Conservation (phyloP, 2,329 filamentous ascomycete genomes). For the Hymenoscyphus fructigenus region DNA sequence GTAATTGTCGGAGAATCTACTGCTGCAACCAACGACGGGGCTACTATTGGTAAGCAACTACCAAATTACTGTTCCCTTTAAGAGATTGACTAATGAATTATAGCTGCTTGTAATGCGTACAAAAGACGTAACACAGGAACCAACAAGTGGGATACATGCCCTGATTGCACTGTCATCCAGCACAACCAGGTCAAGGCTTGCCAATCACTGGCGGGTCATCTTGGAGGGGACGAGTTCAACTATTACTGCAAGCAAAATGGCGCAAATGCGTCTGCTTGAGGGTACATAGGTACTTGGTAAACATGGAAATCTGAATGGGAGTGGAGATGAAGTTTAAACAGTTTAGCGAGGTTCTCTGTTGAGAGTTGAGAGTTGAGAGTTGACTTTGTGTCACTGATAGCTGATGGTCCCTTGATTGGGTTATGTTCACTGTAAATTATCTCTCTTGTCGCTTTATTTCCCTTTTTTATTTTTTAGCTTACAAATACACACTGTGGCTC, state of each 20-base stretch:
- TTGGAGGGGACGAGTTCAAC: constrained; percentile 10
- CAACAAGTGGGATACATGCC: constrained; percentile 22
- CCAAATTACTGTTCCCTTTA: not conserved
- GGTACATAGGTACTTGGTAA: not conserved
- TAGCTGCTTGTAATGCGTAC: constrained; percentile 19
- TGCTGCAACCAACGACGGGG: not conserved
- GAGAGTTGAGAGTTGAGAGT: too few relatives aligned
- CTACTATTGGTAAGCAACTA: not conserved
- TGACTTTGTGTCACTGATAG: too few relatives aligned
- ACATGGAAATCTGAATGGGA: not conserved
- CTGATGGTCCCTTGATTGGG: too few relatives aligned
- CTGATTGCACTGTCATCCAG: constrained; percentile 20
- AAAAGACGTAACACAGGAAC: constrained; percentile 15
- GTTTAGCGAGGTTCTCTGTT: too few relatives aligned
- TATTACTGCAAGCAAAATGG: constrained; percentile 19
- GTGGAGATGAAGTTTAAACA: not conserved
- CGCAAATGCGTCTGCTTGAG: constrained; percentile 1
- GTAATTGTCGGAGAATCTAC: not conserved
- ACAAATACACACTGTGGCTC: too few relatives aligned
- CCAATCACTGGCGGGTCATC: not conserved
- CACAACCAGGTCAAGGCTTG: not conserved
- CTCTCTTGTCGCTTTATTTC: too few relatives aligned
- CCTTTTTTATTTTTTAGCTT: too few relatives aligned
- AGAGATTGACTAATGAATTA: not conserved
- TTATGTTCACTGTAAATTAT: too few relatives aligned